Conservation (phyloP, 176 grass and related monocot species). For the Oryza glumipatula region DNA sequence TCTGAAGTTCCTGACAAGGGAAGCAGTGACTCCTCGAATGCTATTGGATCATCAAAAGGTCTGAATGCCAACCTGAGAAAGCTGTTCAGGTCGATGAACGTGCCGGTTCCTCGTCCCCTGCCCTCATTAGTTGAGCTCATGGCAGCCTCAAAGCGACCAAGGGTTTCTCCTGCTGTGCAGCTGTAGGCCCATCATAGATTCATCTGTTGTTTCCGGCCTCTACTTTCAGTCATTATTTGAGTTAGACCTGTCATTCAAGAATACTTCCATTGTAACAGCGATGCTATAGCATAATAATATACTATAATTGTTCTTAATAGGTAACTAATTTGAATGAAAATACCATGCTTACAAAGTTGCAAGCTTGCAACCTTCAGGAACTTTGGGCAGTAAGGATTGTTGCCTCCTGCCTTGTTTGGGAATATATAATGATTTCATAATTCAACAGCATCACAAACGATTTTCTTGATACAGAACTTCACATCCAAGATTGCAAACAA, state of each 20-base stretch:
- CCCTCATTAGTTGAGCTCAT: constrained; percentile 62
- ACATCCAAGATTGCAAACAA: background rate
- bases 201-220: background rate
- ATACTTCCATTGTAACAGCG: background rate
- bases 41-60: constrained; percentile 34
- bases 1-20: background rate
- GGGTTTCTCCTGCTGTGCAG: constrained; percentile 29
- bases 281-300: background rate
- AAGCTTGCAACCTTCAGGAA: background rate
- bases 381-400: background rate
- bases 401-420: too few relatives aligned
- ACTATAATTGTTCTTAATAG: background rate
- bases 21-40: background rate
- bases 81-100: constrained; percentile 68
- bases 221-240: background rate
- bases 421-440: background rate
- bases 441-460: background rate
- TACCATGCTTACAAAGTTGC: background rate
- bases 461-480: background rate
- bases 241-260: background rate
- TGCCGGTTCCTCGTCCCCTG: constrained; percentile 64
- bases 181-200: background rate
- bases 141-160: constrained; percentile 58
- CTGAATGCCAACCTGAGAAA: constrained; percentile 61
- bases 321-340: background rate